A percentile compares a stretch with the other conserved stretches of the same genome.
Conservation (phyloP, 495 filamentous ascomycete genomes). For the Penicillium psychrofluorescens region DNA sequence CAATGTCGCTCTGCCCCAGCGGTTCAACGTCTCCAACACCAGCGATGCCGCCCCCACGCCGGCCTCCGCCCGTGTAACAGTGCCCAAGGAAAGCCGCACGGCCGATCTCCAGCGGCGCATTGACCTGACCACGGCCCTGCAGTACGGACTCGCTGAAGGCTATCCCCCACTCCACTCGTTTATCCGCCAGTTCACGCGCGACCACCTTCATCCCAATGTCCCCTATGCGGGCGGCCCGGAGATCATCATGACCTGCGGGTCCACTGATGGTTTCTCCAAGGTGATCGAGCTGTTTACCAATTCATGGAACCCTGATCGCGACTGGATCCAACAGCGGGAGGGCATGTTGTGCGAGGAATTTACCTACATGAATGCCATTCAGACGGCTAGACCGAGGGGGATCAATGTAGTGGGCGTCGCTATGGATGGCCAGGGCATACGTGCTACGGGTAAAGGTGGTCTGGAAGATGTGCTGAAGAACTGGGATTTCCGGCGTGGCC, state of each 20-base stretch:
- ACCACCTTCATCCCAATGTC: slow-evolving; percentile 71
- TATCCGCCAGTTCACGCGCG: slow-evolving; percentile 66
- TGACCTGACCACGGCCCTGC: slow-evolving; percentile 73
- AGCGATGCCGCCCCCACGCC: slow-evolving; percentile 35
- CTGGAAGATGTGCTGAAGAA: slow-evolving; percentile 70
- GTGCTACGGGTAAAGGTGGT: slow-evolving; percentile 55
- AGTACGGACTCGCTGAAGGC: slow-evolving; percentile 76
- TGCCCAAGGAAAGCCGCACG: slow-evolving; percentile 58
- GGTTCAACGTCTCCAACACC: slow-evolving; percentile 45
- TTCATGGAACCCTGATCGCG: slow-evolving; percentile 60
- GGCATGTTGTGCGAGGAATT: slow-evolving; percentile 72
- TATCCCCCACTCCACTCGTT: slow-evolving; percentile 70
- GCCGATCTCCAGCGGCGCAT: slow-evolving; percentile 56
- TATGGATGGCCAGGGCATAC: slow-evolving; percentile 75
- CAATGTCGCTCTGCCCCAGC: slow-evolving; percentile 61
- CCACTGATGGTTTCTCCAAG: slow-evolving; percentile 81
- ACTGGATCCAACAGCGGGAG: slow-evolving; percentile 59
- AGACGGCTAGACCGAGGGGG: slow-evolving; percentile 59
- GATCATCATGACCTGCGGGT: slow-evolving; percentile 67
- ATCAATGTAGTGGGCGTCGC: slow-evolving; percentile 63
- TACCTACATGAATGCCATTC: slow-evolving; percentile 67
- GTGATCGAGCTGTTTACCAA: slow-evolving; percentile 63
- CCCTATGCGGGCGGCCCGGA: slow-evolving; percentile 74
- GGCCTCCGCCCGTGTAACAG: slow-evolving; percentile 45
- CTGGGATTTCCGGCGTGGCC: slow-evolving; percentile 69